Conservation (phyloP, 768 basidiomycete genomes). For the Fomitopsis serialis region DNA sequence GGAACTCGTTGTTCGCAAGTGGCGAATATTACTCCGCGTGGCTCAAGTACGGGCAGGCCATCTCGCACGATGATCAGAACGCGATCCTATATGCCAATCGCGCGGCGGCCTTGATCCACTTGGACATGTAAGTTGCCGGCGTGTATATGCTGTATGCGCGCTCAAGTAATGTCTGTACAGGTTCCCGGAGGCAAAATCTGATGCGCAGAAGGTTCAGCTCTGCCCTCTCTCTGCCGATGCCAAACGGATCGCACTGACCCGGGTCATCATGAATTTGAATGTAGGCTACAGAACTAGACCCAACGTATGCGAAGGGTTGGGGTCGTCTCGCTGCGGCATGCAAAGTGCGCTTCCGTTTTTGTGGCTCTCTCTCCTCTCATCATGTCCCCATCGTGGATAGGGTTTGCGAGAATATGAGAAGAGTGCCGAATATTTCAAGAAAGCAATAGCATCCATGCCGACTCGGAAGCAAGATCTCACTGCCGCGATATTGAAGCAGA, state of each 20-base stretch:
- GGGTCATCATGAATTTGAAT: neutral
- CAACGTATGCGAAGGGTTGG: neutral
- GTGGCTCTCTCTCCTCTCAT: neutral
- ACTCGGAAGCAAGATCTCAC: neutral
- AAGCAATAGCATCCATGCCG: neutral
- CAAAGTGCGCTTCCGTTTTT: neutral
- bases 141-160: neutral
- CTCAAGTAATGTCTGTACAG: constrained; percentile 1
- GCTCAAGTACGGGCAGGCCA: constrained; percentile 37
- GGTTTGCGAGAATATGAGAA: neutral
- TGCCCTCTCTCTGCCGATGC: neutral
- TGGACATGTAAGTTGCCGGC: constrained; percentile 27
- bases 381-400: neutral
- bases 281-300: neutral
- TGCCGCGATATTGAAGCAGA: neutral
- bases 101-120: constrained; percentile 32
- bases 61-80: constrained; percentile 32
- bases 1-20: constrained; percentile 33
- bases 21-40: constrained; percentile 31
- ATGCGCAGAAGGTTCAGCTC: constrained; percentile 6
- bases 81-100: constrained; percentile 41
- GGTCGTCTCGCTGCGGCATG: neutral
- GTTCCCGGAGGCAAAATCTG: constrained; percentile 10
- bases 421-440: neutral
- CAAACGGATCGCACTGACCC: neutral